Percentiles rank a stretch among this genome's conserved stretches.
phyloP scores from a whole-genome alignment of 352 stramenopile species.

The Blastocystis sp. region DNA sequence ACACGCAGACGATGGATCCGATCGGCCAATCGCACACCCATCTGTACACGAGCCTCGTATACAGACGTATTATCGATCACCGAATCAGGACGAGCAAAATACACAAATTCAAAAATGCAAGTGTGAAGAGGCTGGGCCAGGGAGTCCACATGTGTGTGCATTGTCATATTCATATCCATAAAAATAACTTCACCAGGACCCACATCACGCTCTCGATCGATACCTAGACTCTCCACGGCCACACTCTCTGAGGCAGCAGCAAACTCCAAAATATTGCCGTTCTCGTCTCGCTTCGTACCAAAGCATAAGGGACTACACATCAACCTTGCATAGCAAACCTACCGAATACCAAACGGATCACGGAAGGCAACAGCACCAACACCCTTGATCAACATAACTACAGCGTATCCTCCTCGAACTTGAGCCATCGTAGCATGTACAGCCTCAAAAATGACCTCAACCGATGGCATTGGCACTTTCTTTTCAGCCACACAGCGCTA shows the following conservation, averaged over 20 bases:
- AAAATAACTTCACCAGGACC: slow-evolving; percentile 89
- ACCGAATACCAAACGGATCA: slow-evolving; percentile 91
- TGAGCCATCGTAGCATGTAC: slow-evolving; percentile 83
- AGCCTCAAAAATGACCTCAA: slow-evolving; percentile 76
- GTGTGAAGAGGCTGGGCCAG: slow-evolving; percentile 73
- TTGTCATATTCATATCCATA: slow-evolving; percentile 78
- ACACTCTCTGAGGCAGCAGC: slow-evolving; percentile 91
- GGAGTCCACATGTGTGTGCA: slow-evolving; percentile 78
- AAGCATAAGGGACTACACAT: slow-evolving; percentile 52
- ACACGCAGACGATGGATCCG: slow-evolving; percentile 83
- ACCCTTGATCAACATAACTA: slow-evolving; percentile 91
- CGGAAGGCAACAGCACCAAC: slow-evolving; percentile 92
- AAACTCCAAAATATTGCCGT: slow-evolving; percentile 74
- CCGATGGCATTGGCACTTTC: not conserved
- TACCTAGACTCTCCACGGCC: slow-evolving; percentile 93
- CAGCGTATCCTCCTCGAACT: slow-evolving; percentile 89
- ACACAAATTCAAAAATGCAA: slow-evolving; percentile 99
- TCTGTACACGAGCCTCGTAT: slow-evolving; percentile 91
- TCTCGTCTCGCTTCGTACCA: slow-evolving; percentile 1
- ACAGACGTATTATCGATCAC: slow-evolving; percentile 95
- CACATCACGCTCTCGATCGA: slow-evolving; percentile 86
- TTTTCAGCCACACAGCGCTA: not conserved
- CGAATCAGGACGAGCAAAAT: slow-evolving; percentile 95
- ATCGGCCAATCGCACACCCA: slow-evolving; percentile 91
- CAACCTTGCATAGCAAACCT: slow-evolving; percentile 80